Conservation (phyloP, 1,139 yeast species). For the Saccharomycopsis hybrid region DNA sequence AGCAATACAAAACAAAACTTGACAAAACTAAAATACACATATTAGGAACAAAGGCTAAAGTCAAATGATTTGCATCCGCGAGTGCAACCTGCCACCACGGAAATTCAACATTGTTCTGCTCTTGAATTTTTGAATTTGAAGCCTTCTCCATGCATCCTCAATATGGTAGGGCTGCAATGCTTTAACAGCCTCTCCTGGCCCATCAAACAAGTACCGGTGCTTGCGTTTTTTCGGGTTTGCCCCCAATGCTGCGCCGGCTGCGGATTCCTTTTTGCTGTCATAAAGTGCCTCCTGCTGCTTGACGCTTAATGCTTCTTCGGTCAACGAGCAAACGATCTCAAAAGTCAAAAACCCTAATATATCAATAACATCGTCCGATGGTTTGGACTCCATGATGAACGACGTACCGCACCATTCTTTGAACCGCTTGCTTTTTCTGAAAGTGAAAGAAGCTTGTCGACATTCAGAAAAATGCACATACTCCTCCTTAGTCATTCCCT, state of each 20-base stretch:
- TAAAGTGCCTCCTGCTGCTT: conserved; percentile 58
- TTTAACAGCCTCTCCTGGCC: conserved; percentile 80
- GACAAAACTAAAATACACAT: too few relatives aligned
- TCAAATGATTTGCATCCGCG: conserved; percentile 19
- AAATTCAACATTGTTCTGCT: conserved; percentile 19
- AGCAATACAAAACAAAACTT: too few relatives aligned
- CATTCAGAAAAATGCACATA: conserved; percentile 99
- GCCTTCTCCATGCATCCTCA: conserved; percentile 84
- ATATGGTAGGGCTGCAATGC: conserved; percentile 82
- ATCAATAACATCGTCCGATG: conserved; percentile 95
- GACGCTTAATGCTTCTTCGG: conserved; percentile 84
- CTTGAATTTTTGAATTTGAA: conserved; percentile 39
- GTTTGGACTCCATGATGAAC: conserved; percentile 79
- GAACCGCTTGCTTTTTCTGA: conserved; percentile 84
- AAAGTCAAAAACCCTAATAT: conserved; percentile 91
- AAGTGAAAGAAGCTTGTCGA: conserved; percentile 94
- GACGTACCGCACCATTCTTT: conserved; percentile 95
- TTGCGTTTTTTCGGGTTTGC: conserved; percentile 31
- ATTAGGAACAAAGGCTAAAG: too few relatives aligned
- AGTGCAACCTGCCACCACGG: conserved; percentile 17
- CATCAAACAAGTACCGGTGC: conserved; percentile 72
- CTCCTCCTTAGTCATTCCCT: conserved; percentile 91
- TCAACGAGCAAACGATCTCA: conserved; percentile 90
- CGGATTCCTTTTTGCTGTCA: neutral
- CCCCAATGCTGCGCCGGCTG: too few relatives aligned